Evolutionary conservation across 2,329 filamentous ascomycete genomes (phyloP), one percentile per base, ranked within the genome.

Genomic region (Neofusicoccum laricinum): DNA sequence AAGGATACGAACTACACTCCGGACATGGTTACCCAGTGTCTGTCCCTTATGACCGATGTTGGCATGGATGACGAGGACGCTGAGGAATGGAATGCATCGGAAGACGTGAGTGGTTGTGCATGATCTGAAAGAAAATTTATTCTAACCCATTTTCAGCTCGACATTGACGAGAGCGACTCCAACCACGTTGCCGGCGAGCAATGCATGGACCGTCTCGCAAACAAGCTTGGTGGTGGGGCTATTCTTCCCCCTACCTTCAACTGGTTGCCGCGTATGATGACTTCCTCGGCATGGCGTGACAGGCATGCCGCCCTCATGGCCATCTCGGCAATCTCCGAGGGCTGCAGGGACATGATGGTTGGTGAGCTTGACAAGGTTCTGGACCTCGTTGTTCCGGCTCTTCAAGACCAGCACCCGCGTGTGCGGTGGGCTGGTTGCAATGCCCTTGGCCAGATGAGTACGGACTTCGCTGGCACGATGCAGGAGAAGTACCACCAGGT

Each of bases 381-480:
- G 53, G 92, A 96, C 68, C 85, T 99, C 64, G 94, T 99, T n/a
- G 88, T 97, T 57, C 95, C 95, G 15, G 91, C 94, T 40, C 84
- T 99, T 40, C 88, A 90, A 71, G 94, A 99, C 74, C 86, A 90
- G 43, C 95, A 99, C 74, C 91, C 95, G 45, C 91, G 95, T 74
- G 95, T 99, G 63, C 90, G 94, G 71, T 99, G 96, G 89, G 95
- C 95, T 61, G 95, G 93, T 38, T 99, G 95, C 82, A 98, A 99
- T 74, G 95, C 95, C 46, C 85, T 99, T n/a, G 95, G 95, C 32
- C 95, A 99, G 78, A 99, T 99, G 95, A 98, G 94, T 81, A 99
- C 95, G 36, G 95, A 99, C 75, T 99, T 99, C 77, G 94, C 96
- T 12, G 93, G 93, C 12, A 96, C 91, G 11, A 98, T 99, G 94